Percentiles rank a stretch among this genome's conserved stretches.
phyloP scores from a whole-genome alignment of 768 basidiomycete species.

The Mrakia hoshinonis region DNA sequence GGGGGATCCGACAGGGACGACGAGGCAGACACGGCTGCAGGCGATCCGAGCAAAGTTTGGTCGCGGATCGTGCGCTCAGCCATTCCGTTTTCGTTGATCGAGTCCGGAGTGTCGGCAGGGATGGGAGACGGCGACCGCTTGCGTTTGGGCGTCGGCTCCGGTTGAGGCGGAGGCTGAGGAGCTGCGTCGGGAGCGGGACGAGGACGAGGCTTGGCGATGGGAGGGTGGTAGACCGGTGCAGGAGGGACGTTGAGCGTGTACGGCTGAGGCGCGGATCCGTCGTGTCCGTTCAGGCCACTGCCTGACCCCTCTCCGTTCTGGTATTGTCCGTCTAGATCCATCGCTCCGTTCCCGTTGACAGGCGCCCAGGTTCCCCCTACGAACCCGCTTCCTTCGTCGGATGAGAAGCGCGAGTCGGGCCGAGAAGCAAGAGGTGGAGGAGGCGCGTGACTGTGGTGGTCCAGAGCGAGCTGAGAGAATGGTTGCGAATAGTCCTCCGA shows the following conservation, averaged over 20 bases:
- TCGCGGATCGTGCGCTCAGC: background rate
- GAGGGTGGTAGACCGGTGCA: conserved; percentile 5
- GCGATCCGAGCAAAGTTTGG: background rate
- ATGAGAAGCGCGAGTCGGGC: background rate
- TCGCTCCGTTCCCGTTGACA: background rate
- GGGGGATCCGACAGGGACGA: conserved; percentile 1
- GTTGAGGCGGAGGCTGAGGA: background rate
- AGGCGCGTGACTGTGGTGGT: background rate
- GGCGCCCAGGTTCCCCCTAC: background rate
- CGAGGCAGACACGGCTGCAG: background rate
- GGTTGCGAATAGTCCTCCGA: conserved; percentile 20
- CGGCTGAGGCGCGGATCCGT: background rate
- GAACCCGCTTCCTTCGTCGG: background rate
- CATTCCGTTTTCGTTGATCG: background rate
- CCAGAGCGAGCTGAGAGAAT: conserved; percentile 15
- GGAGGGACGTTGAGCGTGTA: conserved; percentile 1
- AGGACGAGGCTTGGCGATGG: background rate
- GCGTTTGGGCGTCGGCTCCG: background rate
- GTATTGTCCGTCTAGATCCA: background rate
- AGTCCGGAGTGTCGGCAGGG: background rate
- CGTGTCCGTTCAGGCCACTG: background rate
- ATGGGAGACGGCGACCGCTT: background rate
- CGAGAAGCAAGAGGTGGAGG: background rate
- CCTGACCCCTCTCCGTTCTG: background rate
- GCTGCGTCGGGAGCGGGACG: background rate